Evolutionary conservation across 2,329 filamentous ascomycete genomes (phyloP), one percentile per base, ranked within the genome.

Genomic region (Cordyceps militaris): DNA sequence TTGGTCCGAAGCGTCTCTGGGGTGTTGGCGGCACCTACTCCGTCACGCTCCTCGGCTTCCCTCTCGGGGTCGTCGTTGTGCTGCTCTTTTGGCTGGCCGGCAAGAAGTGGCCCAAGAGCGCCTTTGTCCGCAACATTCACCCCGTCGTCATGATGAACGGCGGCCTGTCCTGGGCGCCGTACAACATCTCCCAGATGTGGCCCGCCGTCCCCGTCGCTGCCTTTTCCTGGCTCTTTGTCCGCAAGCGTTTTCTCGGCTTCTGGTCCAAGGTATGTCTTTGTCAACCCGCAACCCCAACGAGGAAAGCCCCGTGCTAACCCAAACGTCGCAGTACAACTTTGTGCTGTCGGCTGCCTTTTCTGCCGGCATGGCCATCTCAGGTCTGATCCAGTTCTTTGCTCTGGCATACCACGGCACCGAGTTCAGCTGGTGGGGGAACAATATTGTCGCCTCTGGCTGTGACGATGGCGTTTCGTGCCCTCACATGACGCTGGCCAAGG

Each of bases 1-100:
- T 81, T 16, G 79, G 79, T 1, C 80, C 79, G 0, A 69, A 69
- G 1, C 71, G 78, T 8, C 69, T 76, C 68, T 77, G 76, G 63
- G 70, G 71, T 59, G 43, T 50, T n/a, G 57, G 57, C n/a, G 57
- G 57, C 24, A 59, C 51, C 19, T 66, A 67, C 9, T 61, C 75
- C 36, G 73, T 75, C 57, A 73, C 74, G 4, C 63, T 76, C 19
- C 67, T 70, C 9, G 73, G 73, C 4, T 77, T 77, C 52, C 72
- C 73, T 0, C 54, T 73, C 0, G 74, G 75, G 11, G 60, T 71
- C 3, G 56, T 63, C 11, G 48, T 73, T 1, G 72, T 74, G 2
- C 56, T 74, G 21, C 38, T 68, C n/a, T 69, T 74, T 61, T 77
- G 69, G 67, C 66, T 66, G 40, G 61, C 72, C 3, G 67, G 69